Base-by-base conservation (phyloP, 768 basidiomycete species). In the Termitomyces eurrhizus region DNA sequence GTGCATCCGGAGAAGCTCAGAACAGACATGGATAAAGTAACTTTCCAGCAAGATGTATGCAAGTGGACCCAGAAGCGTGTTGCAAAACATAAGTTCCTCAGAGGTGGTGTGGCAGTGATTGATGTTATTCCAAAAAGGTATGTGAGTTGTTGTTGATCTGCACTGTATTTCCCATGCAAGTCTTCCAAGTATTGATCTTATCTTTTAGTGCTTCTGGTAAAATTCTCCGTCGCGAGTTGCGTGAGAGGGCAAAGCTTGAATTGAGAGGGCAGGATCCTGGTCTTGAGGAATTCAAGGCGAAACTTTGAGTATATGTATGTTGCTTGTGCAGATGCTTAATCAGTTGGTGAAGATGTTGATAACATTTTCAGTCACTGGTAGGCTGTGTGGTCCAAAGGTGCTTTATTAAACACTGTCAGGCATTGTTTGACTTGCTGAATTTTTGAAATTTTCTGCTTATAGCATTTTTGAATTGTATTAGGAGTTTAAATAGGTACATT, bases 191-290 rank as follows among this genome's bases (percentile, higher is more conserved):
- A 29, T 32, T 41, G 37, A 29, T 5, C 0, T 2, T 2, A 35
- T 14, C 6, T 48, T 8, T 58, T 53, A 93, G 92, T 65, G 86
- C 92, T 36, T 83, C 92, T 56, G 94, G 94, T 3, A 95, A 96
- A 74, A 97, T 97, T 67, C 72, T 95, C 36, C 80, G 93, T 49
- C 82, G 90, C 29, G 83, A 93, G 63, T 76, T 95, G 46, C 81
- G 91, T 12, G 89, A 87, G 4, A 73, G 77, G 50, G 89, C 87
- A 0, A 86, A 86, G 68, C 72, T 75, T 48, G 89, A 92, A 58
- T 70, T 77, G 3, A 67, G 67, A n/a, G 75, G 74, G 50, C 69
- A 71, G 60, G 78, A 80, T 59, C 75, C 77, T 18, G 70, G 68
- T 7, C 72, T 72, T 35, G 67, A 66, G 44, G 64, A 67, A 29